Base-by-base conservation (phyloP, 2,329 filamentous ascomycete genomes). In the Cercospora berteroae region DNA sequence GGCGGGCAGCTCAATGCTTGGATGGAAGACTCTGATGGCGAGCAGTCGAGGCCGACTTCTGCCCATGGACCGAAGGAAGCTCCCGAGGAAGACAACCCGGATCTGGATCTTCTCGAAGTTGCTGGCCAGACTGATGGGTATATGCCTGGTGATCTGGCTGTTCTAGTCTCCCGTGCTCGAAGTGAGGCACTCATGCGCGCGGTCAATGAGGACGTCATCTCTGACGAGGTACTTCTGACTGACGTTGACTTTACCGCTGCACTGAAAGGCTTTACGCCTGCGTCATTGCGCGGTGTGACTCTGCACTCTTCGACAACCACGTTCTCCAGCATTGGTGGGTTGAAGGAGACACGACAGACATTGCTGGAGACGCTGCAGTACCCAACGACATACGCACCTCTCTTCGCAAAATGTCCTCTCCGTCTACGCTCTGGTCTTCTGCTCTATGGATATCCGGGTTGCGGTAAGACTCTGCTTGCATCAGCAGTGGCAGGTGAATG, bases 401-500 rank as follows among this genome's bases (percentile, higher is more conserved):
- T 99, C 71, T 99, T 99, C 76, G 93, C 94, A 4, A 92, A 96
- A 76, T 99, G 95, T 73, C 95, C 95, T 4, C 86, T 99, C 0
- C 91, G 95, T n/a, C 85, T 99, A 4, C 92, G 95, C 10, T 98
- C 94, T 7, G 95, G 95, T 63, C 85, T 99, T 1, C 85, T 99
- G 3, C 85, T 99, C 0, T 99, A 99, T 77, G 95, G 95, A 29
- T 98, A 91, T 75, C 95, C 95, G 0, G 95, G 95, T 2, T 98
- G 95, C 76, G 96, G 96, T 69, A 99, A 99, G 81, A 99, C 95
- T 0, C 85, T 99, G 8, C 87, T 99, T 9, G 95, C 96, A 20
- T 96, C 92, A 66, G 95, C 95, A 0, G 94, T 99, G n/a, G 95
- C 96, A 12, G 94, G 94, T 65, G 95, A 99, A 81, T 98, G 94